These are phyloP conservation scores for Ochromonas danica DNA, from an alignment of 108 stramenopile species.

Conservation along the genomic window DNA sequence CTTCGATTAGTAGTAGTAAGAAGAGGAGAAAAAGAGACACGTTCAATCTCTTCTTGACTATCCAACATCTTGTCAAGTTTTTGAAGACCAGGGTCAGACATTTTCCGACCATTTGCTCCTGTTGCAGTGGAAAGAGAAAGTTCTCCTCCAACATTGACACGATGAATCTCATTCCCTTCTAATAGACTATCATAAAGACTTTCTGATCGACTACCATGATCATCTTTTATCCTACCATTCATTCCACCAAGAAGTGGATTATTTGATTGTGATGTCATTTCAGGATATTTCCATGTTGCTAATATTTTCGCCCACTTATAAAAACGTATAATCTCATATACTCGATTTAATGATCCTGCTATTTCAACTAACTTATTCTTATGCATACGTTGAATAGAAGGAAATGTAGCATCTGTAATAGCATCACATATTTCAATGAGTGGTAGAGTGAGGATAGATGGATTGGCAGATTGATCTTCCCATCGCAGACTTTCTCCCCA, in stretches of 20 bases:
- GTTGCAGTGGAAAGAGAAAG: too few species aligned
- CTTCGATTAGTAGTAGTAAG: background rate
- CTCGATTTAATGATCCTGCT: background rate
- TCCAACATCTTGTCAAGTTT: too few species aligned
- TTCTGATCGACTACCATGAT: too few species aligned
- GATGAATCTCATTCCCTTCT: too few species aligned
- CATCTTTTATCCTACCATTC: too few species aligned
- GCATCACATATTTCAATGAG: background rate
- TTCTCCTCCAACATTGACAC: too few species aligned
- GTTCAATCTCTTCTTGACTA: background rate
- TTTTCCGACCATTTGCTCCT: too few species aligned
- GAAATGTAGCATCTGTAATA: background rate
- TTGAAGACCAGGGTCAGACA: too few species aligned
- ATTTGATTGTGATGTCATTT: background rate
- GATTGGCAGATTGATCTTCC: too few species aligned
- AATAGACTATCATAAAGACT: too few species aligned
- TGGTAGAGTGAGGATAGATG: background rate
- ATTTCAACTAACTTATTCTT: background rate
- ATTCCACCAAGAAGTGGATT: too few species aligned
- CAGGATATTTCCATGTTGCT: conserved; percentile 22
- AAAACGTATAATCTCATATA: background rate
- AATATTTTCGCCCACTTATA: conserved; percentile 19
- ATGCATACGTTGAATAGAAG: background rate
- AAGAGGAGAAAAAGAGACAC: too few species aligned
- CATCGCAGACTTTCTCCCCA: background rate